Percentiles rank a stretch among this genome's conserved stretches.
Evolutionary conservation across 2,329 filamentous ascomycete species (phyloP).

Genomic region (Aspergillus sp.): DNA sequence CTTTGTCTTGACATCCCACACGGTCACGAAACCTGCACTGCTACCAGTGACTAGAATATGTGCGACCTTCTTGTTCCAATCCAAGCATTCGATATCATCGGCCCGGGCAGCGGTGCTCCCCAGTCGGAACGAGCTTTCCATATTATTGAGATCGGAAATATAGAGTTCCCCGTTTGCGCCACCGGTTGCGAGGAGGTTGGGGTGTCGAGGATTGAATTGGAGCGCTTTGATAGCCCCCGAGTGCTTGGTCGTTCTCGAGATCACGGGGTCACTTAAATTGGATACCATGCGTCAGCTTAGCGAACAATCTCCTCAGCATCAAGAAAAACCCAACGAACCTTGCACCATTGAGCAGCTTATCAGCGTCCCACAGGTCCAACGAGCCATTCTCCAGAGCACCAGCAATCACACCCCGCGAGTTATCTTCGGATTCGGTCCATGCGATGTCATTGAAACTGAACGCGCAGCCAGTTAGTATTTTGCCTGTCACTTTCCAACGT

Average conservation of each 20-base stretch:
- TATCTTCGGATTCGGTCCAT: conserved; percentile 76
- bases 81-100: conserved; percentile 91
- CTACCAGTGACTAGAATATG: conserved; percentile 95
- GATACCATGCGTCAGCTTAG: conserved; percentile 12
- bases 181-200: conserved; percentile 84
- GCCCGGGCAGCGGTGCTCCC: conserved; percentile 82
- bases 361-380: conserved; percentile 88
- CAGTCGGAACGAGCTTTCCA: conserved; percentile 77
- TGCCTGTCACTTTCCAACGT: neutral
- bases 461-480: conserved; percentile 16
- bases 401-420: conserved; percentile 82
- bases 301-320: neutral
- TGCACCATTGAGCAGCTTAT: conserved; percentile 51
- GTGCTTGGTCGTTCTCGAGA: conserved; percentile 84
- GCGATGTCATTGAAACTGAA: conserved; percentile 91
- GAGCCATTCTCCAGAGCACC: conserved; percentile 92
- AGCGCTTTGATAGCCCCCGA: conserved; percentile 86
- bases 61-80: conserved; percentile 97
- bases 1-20: conserved; percentile 98
- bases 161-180: conserved; percentile 94
- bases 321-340: conserved; percentile 35
- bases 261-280: conserved; percentile 58
- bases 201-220: conserved; percentile 91
- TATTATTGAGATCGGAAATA: conserved; percentile 89
- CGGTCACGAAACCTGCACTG: conserved; percentile 87